Base-by-base conservation (phyloP, 1,139 yeast species). In the Yamadazyma buinensis region DNA sequence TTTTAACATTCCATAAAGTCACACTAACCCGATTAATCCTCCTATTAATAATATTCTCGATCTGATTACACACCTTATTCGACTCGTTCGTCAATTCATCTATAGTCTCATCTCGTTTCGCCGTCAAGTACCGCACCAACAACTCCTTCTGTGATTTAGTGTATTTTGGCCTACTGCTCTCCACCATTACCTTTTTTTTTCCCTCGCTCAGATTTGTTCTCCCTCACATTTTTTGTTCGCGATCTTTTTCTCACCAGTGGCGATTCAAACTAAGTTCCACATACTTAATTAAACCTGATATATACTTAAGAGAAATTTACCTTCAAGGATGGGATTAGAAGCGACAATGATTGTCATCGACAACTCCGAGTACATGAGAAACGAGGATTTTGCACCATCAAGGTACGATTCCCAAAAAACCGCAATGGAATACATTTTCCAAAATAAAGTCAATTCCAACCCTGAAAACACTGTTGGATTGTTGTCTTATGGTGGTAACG, bases 291-390 rank as follows among this genome's bases (percentile, higher is more conserved):
- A 19, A 22, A n/a, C n/a, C n/a, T n/a, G n/a, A n/a, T n/a, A n/a
- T n/a, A n/a, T n/a, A n/a, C n/a, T n/a, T n/a, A n/a, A n/a, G n/a
- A n/a, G n/a, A n/a, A n/a, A n/a, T n/a, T n/a, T n/a, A n/a, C n/a
- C n/a, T n/a, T n/a, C n/a, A n/a, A n/a, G n/a, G n/a, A 87, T 87
- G 96, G 96, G 83, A 46, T 77, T 90, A 54, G 97, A 92, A 65
- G 97, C 98, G 44, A 85, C 97, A 14, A 90, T 92, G 86, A 77
- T 92, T 46, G 87, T 88, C 51, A 77, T 92, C 54, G 98, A 94
- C 66, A 90, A 88, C 72, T 87, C 97, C 40, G 98, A 94, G 64
- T 92, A 74, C 60, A 85, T 90, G 78, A 75, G 98, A 53, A 92
- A 92, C 57, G 98, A 97, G 27, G 98, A 94, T 59, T 94, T 82